A percentile compares a stretch with the other conserved stretches of the same genome.
Evolutionary conservation across 1,284 basidiomycete genomes (phyloP).

Genomic region (Ustilago shanxiensis): DNA sequence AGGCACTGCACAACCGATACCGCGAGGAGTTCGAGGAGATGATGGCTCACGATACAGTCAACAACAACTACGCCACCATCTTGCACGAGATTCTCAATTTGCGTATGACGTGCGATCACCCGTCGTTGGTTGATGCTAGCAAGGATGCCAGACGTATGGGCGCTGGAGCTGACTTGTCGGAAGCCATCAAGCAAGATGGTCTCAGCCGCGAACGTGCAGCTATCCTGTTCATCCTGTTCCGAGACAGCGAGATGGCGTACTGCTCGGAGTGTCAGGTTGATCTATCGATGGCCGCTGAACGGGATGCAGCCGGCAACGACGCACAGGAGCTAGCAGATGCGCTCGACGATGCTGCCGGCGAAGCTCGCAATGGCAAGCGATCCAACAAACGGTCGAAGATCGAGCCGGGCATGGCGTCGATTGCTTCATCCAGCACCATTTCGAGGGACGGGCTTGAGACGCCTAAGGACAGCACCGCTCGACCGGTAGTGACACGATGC

Average conservation of each 20-base stretch:
- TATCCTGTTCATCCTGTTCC: constrained; percentile 82
- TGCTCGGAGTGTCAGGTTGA: constrained; percentile 89
- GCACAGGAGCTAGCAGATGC: constrained; percentile 73
- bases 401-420: constrained; percentile 18
- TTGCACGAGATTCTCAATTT: constrained; percentile 82
- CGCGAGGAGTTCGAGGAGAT: constrained; percentile 90
- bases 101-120: constrained; percentile 97
- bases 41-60: constrained; percentile 84
- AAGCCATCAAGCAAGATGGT: constrained; percentile 82
- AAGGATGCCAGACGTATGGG: constrained; percentile 72
- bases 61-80: constrained; percentile 98
- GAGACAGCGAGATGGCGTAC: constrained; percentile 85
- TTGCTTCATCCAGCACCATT: constrained; percentile 8
- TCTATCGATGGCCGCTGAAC: constrained; percentile 71
- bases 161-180: constrained; percentile 74
- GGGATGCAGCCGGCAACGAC: constrained; percentile 48
- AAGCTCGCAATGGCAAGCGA: constrained; percentile 22
- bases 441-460: constrained; percentile 28
- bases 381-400: constrained; percentile 21
- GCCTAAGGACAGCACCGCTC: constrained; percentile 33
- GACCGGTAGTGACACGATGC: constrained; percentile 81
- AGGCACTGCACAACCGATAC: constrained; percentile 86
- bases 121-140: constrained; percentile 81
- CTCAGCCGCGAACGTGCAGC: constrained; percentile 81
- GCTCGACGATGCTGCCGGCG: constrained; percentile 72